Conservation (phyloP, 1,139 yeast genomes). For the Fermentozyma sake region DNA sequence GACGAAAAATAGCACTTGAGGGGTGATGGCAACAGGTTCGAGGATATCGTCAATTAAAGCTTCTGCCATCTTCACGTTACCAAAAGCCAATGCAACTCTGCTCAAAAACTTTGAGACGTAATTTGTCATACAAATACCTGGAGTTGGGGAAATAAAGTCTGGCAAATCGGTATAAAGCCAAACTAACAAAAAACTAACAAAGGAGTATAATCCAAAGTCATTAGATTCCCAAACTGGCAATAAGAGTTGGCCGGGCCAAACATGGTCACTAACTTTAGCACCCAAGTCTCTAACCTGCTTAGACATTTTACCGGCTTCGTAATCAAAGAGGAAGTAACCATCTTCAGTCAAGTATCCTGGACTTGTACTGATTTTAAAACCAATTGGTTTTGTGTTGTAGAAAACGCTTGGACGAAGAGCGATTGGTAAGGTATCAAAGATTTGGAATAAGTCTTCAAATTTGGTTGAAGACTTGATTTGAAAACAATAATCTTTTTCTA, state of each 20-base stretch:
- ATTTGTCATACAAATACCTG: slow-evolving; percentile 81
- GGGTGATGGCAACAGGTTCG: slow-evolving; percentile 35
- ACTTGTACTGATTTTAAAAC: slow-evolving; percentile 60
- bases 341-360: slow-evolving; percentile 86
- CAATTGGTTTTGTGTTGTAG: slow-evolving; percentile 58
- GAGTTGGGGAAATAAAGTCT: slow-evolving; percentile 83
- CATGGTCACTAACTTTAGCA: slow-evolving; percentile 51
- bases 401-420: slow-evolving; percentile 77
- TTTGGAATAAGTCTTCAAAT: slow-evolving; percentile 53
- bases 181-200: slow-evolving; percentile 42
- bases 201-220: slow-evolving; percentile 41
- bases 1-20: slow-evolving; percentile 65
- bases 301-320: slow-evolving; percentile 44
- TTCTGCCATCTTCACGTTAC: slow-evolving; percentile 34
- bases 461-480: slow-evolving; percentile 56
- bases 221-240: slow-evolving; percentile 75
- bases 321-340: slow-evolving; percentile 71
- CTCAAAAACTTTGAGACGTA: slow-evolving; percentile 42
- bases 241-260: slow-evolving; percentile 89
- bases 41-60: slow-evolving; percentile 46
- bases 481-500: slow-evolving; percentile 87
- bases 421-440: slow-evolving; percentile 67
- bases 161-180: slow-evolving; percentile 97
- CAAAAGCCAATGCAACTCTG: slow-evolving; percentile 28
- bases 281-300: slow-evolving; percentile 41